Percentiles rank a stretch among this genome's conserved stretches.
Conservation (phyloP, 2,329 filamentous ascomycete genomes). For the Grosmannia serpens region DNA sequence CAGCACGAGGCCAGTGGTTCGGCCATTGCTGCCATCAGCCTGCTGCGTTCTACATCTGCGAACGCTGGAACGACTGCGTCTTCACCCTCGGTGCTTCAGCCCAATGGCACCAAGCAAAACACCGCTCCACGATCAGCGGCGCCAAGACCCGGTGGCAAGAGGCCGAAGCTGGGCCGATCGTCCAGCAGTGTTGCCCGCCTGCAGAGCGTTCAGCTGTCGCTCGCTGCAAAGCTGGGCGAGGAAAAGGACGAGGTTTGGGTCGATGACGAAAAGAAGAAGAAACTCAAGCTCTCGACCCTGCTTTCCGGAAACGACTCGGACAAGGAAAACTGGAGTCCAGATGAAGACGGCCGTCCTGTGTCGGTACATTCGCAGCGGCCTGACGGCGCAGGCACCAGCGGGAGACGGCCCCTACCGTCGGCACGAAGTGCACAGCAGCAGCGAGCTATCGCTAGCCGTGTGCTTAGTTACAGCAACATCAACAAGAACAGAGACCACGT, state of each 20-base stretch:
- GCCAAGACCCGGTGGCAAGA: conserved; percentile 37
- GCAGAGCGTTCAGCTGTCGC: conserved; percentile 34
- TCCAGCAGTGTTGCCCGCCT: conserved; percentile 52
- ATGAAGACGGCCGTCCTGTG: conserved; percentile 31
- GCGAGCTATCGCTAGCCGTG: conserved; percentile 21
- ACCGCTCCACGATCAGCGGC: conserved; percentile 24
- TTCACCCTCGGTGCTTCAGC: conserved; percentile 26
- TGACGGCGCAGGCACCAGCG: conserved; percentile 16
- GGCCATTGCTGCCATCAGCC: conserved; percentile 68
- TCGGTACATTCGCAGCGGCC: conserved; percentile 12
- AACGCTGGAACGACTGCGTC: conserved; percentile 26
- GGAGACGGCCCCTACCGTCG: conserved; percentile 25
- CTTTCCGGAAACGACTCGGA: conserved; percentile 63
- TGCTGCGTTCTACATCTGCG: conserved; percentile 57
- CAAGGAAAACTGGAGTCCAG: conserved; percentile 80
- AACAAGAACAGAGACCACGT: conserved; percentile 24
- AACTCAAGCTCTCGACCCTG: conserved; percentile 29
- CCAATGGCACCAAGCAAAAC: conserved; percentile 57
- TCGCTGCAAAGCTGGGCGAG: conserved; percentile 13
- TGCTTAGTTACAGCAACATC: conserved; percentile 23
- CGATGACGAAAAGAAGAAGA: conserved; percentile 23
- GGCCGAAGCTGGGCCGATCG: conserved; percentile 48
- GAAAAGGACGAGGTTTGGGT: conserved; percentile 19
- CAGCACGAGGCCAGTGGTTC: conserved; percentile 72
- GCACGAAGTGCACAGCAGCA: conserved; percentile 16